Percentiles rank a stretch among this genome's conserved stretches.
phyloP scores from a whole-genome alignment of 2,329 filamentous ascomycete genomes.

The Diaporthe humulicola region DNA sequence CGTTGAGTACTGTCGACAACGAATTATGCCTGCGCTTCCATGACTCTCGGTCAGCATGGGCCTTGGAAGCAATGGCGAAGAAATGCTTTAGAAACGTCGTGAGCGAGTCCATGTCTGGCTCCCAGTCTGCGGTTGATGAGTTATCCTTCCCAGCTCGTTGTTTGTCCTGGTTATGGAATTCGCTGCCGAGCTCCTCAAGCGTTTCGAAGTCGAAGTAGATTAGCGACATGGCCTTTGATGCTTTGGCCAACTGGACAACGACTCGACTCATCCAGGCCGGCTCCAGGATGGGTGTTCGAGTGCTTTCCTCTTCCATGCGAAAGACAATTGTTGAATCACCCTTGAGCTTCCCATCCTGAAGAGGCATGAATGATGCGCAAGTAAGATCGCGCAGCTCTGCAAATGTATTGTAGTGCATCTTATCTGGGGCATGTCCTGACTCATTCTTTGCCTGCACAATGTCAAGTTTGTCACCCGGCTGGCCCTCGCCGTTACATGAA shows the following conservation, averaged over 20 bases:
- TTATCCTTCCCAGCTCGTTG: not conserved
- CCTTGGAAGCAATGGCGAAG: not conserved
- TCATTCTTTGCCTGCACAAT: not conserved
- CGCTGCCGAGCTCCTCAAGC: not conserved
- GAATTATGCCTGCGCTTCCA: not conserved
- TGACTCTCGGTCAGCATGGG: too few species aligned
- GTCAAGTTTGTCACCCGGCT: not conserved
- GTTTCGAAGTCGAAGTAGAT: not conserved
- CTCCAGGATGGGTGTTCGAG: not conserved
- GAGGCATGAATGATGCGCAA: not conserved
- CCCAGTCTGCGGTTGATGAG: not conserved
- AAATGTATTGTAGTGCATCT: not conserved
- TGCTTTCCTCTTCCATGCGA: not conserved
- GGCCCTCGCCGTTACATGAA: not conserved
- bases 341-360: not conserved
- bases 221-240: not conserved
- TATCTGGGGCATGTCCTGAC: not conserved
- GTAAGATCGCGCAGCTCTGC: not conserved
- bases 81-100: not conserved
- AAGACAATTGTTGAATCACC: not conserved
- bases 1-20: not conserved
- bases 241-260: not conserved
- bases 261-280: not conserved
- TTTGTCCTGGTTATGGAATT: not conserved
- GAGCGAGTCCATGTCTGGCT: not conserved